phyloP scores from a whole-genome alignment of 768 basidiomycete genomes.

The Tylopilus balloui region DNA sequence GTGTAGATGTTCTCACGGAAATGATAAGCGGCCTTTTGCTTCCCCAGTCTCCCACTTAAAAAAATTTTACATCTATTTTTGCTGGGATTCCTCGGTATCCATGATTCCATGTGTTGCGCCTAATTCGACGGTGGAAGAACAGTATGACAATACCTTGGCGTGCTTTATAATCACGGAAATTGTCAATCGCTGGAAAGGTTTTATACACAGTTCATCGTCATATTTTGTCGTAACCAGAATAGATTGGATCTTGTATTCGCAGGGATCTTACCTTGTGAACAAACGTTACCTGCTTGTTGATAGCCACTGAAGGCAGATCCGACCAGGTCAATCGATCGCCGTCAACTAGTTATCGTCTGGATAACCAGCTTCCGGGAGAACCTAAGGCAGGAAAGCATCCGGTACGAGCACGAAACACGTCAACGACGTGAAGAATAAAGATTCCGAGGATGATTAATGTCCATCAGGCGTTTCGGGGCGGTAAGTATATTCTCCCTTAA shows the following conservation, averaged over 20 bases:
- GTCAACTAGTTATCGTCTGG: neutral
- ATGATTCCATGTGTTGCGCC: slow-evolving; percentile 36
- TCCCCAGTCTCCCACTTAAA: neutral
- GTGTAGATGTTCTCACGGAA: slow-evolving; percentile 57
- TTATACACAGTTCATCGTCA: slow-evolving; percentile 47
- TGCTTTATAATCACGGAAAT: slow-evolving; percentile 63
- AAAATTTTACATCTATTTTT: slow-evolving; percentile 50
- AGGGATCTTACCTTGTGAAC: neutral
- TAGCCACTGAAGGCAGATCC: neutral
- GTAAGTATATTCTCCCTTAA: slow-evolving; percentile 50
- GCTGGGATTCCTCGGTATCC: slow-evolving; percentile 51
- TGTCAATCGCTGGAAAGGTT: slow-evolving; percentile 55
- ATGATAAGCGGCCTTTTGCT: slow-evolving; percentile 40
- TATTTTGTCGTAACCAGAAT: slow-evolving; percentile 62
- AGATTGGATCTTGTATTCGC: slow-evolving; percentile 47
- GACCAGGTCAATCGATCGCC: neutral
- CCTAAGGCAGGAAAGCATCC: slow-evolving; percentile 36
- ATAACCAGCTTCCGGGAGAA: neutral
- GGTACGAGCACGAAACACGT: slow-evolving; percentile 39
- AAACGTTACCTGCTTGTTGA: slow-evolving; percentile 64
- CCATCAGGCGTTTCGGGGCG: slow-evolving; percentile 45
- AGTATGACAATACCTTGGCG: slow-evolving; percentile 42
- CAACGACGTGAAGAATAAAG: neutral
- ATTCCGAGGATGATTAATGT: slow-evolving; percentile 42
- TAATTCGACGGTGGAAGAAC: slow-evolving; percentile 42